phyloP scores from a whole-genome alignment of 441 rosid genomes.

The Bruguiera hainesii region DNA sequence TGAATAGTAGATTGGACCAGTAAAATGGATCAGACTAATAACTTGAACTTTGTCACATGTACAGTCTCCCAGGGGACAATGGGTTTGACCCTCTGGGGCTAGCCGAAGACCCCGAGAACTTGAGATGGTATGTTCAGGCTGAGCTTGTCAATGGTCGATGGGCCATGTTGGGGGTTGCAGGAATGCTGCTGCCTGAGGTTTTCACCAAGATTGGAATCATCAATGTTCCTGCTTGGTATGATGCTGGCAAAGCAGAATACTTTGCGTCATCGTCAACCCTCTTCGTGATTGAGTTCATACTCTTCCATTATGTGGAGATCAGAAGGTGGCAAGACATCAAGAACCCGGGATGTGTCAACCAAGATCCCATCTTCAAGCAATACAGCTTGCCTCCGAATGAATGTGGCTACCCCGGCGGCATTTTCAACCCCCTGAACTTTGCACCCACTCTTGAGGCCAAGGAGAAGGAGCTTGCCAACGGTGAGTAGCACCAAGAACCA shows the following conservation, averaged over 20 bases:
- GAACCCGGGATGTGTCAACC: constrained; percentile 96
- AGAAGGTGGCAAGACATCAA: constrained; percentile 98
- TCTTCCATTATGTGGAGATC: constrained; percentile 97
- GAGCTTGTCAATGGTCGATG: constrained; percentile 91
- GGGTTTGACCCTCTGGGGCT: constrained; percentile 91
- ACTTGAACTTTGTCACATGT: background rate
- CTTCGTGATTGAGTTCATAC: constrained; percentile 89
- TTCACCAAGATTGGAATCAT: constrained; percentile 85
- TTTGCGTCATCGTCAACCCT: constrained; percentile 91
- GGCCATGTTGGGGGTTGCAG: constrained; percentile 96
- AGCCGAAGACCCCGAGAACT: constrained; percentile 94
- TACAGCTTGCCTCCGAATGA: constrained; percentile 90
- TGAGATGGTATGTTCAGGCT: constrained; percentile 86
- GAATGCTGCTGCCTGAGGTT: constrained; percentile 90
- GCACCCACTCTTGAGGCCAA: constrained; percentile 84
- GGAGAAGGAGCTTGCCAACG: constrained; percentile 94
- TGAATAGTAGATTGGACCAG: no score
- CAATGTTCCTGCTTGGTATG: constrained; percentile 80
- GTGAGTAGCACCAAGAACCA: constrained; percentile 28
- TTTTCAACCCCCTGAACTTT: constrained; percentile 92
- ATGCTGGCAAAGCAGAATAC: constrained; percentile 88
- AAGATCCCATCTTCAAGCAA: constrained; percentile 97
- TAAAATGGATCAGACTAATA: background rate
- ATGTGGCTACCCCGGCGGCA: constrained; percentile 82
- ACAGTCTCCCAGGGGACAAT: constrained; percentile 95